phyloP scores from a whole-genome alignment of 73 alveolate genomes.

The Tetrahymena borealis region DNA sequence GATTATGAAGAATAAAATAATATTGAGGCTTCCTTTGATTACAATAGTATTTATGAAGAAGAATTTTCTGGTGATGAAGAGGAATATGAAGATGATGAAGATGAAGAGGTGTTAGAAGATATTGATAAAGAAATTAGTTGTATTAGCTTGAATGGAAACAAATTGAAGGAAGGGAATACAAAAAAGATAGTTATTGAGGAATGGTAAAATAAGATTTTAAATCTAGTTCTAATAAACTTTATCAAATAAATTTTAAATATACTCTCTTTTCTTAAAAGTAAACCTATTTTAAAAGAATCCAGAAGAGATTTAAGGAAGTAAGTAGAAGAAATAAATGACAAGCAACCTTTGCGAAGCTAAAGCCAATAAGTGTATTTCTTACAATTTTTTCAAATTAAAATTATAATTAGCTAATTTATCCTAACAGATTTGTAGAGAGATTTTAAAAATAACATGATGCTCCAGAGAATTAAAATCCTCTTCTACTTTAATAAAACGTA shows the following conservation, averaged over 20 bases:
- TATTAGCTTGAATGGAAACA: not conserved
- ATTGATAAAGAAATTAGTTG: not conserved
- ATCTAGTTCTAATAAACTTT: too few relatives aligned
- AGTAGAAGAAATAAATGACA: not conserved
- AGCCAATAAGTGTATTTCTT: too few relatives aligned
- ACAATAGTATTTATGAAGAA: not conserved
- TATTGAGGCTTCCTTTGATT: not conserved
- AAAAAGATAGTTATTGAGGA: too few relatives aligned
- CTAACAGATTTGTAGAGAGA: too few relatives aligned
- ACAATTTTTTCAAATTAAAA: too few relatives aligned
- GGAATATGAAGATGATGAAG: not conserved
- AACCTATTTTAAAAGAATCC: not conserved
- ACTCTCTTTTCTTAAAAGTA: not conserved
- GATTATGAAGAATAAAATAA: not conserved
- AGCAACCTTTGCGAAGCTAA: too few relatives aligned
- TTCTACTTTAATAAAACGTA: too few relatives aligned
- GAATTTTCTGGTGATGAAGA: not conserved
- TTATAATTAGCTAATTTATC: too few relatives aligned
- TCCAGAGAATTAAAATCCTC: too few relatives aligned
- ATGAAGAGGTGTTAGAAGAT: not conserved
- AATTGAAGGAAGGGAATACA: not conserved
- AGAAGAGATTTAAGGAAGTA: not conserved
- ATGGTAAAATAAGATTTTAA: too few relatives aligned
- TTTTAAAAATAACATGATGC: too few relatives aligned
- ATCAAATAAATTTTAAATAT: too few relatives aligned